These are phyloP conservation scores for Colletotrichum echinochloae DNA, from an alignment of 2,329 filamentous ascomycete species.

Conservation along the genomic window DNA sequence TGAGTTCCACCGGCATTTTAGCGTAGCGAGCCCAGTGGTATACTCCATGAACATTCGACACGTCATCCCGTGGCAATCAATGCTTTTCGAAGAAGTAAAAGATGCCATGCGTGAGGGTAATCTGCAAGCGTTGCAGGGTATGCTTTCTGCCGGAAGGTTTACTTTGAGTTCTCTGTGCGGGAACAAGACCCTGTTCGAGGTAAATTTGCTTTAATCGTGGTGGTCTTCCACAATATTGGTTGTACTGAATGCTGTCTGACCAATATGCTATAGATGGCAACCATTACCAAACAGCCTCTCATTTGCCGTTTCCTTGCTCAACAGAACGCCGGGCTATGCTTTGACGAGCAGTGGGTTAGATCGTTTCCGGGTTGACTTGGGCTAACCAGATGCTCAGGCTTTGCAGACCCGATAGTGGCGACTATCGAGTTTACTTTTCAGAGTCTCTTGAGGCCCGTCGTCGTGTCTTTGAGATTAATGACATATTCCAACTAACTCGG, in stretches of 20 bases:
- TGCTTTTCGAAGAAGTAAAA: neutral
- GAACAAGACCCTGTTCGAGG: constrained; percentile 7
- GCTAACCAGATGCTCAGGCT: neutral
- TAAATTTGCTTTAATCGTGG: neutral
- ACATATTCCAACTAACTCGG: neutral
- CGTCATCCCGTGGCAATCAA: neutral
- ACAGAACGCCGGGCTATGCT: neutral
- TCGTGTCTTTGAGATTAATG: neutral
- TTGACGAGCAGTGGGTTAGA: neutral
- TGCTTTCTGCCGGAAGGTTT: neutral
- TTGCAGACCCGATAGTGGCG: neutral
- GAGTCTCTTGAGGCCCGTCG: no score
- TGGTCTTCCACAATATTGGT: no score
- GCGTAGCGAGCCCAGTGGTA: neutral
- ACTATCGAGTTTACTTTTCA: rapidly evolving
- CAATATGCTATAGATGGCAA: neutral
- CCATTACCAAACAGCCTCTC: neutral
- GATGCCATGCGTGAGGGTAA: neutral
- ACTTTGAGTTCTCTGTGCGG: neutral
- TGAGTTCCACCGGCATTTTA: neutral
- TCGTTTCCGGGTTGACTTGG: neutral
- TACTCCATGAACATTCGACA: constrained; percentile 8
- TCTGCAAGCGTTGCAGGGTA: neutral
- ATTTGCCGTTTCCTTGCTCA: constrained; percentile 22
- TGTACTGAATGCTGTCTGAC: neutral